Conservation (phyloP, 139 green algal genomes). For the Tetradesmus obliquus region DNA sequence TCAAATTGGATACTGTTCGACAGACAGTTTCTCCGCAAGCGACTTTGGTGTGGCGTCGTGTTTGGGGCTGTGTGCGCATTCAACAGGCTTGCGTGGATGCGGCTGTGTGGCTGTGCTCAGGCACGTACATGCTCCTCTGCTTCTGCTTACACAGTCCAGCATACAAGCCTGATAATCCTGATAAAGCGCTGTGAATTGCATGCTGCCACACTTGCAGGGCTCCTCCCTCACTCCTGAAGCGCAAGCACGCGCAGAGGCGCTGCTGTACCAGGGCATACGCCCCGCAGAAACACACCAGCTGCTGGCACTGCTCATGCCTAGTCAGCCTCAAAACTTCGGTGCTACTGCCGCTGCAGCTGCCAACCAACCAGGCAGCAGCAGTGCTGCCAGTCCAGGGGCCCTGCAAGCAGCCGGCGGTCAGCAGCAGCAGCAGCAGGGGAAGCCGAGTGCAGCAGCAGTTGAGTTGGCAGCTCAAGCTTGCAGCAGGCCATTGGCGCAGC, state of each 20-base stretch:
- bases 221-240: neutral
- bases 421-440: slow-evolving; percentile 12
- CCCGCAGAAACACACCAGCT: slow-evolving; percentile 11
- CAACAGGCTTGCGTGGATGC: neutral
- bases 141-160: neutral
- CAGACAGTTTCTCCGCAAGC: neutral
- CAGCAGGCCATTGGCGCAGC: slow-evolving; percentile 36
- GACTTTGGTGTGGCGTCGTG: too few species aligned
- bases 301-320: slow-evolving; percentile 26
- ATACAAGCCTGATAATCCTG: neutral
- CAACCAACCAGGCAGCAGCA: neutral
- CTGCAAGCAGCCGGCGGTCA: neutral
- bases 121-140: neutral
- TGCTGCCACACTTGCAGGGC: neutral
- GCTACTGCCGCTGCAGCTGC: neutral
- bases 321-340: neutral
- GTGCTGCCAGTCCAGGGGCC: neutral
- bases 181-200: too few species aligned
- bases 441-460: neutral
- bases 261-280: neutral
- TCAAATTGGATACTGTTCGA: neutral
- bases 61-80: too few species aligned
- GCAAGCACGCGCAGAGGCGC: neutral
- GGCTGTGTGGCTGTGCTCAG: neutral
- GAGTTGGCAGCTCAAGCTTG: slow-evolving; percentile 6